These are phyloP conservation scores for Biscogniauxia sp. DNA, from an alignment of 2,329 filamentous ascomycete species.

Conservation along the genomic window DNA sequence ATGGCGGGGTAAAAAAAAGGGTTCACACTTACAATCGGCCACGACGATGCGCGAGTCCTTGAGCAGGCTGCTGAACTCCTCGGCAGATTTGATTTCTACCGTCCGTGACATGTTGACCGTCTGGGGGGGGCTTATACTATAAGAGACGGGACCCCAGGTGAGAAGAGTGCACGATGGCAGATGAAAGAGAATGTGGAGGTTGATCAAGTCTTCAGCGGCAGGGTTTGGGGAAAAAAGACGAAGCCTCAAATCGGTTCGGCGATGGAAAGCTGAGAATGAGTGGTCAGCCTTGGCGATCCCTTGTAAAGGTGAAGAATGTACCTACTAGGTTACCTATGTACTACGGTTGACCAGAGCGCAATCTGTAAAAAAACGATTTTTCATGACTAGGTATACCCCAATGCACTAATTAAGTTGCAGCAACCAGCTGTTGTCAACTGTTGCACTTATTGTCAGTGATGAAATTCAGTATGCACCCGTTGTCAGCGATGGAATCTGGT, in stretches of 20 bases:
- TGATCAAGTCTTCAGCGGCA: neutral
- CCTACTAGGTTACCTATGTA: no score
- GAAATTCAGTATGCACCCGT: no score
- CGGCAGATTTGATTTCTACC: constrained; percentile 49
- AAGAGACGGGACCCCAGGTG: neutral
- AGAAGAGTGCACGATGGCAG: neutral
- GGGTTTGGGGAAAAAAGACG: neutral
- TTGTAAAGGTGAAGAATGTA: neutral
- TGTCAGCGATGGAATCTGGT: no score
- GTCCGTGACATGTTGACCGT: constrained; percentile 41
- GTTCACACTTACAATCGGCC: constrained; percentile 71
- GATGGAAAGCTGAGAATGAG: neutral
- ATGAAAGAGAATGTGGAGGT: neutral
- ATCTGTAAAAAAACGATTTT: no score
- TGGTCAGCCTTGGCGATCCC: neutral
- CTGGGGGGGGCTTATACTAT: neutral
- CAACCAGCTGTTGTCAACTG: no score
- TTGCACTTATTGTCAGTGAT: no score
- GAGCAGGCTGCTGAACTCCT: constrained; percentile 67
- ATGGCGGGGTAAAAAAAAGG: constrained; percentile 31
- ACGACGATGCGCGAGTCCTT: constrained; percentile 76
- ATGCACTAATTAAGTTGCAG: no score
- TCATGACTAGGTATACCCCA: no score
- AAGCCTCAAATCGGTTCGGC: neutral
- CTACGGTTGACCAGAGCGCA: no score